phyloP scores from a whole-genome alignment of 192 early-diverging fungal species.

The Cladochytrium replicatum region DNA sequence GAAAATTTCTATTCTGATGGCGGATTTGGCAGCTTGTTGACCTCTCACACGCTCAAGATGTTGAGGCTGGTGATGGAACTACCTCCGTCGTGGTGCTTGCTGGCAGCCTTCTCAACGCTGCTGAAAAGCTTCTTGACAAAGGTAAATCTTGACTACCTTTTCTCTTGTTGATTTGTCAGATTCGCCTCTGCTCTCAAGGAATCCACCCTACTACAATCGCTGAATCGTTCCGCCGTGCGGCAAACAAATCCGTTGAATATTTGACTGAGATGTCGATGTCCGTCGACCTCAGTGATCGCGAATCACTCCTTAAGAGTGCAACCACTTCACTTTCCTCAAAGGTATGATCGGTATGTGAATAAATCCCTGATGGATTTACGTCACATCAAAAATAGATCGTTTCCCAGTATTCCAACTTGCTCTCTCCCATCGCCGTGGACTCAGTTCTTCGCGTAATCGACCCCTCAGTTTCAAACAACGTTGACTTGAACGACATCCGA shows the following conservation, averaged over 20 bases:
- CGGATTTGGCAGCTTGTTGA: conserved; percentile 97
- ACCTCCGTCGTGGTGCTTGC: conserved; percentile 96
- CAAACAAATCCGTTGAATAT: conserved; percentile 76
- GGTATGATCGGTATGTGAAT: conserved; percentile 19
- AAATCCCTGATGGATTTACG: neutral
- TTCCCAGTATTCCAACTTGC: conserved; percentile 89
- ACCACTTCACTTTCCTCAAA: conserved; percentile 96
- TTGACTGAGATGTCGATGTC: conserved; percentile 84
- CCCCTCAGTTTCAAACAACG: conserved; percentile 67
- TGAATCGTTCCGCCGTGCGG: conserved; percentile 87
- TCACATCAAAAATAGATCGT: conserved; percentile 79
- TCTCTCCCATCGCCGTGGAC: conserved; percentile 96
- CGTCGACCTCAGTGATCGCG: conserved; percentile 79
- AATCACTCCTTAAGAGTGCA: conserved; percentile 85
- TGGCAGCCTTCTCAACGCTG: conserved; percentile 76
- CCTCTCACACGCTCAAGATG: conserved; percentile 95
- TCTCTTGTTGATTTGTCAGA: no score
- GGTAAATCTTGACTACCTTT: no score
- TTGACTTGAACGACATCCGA: conserved; percentile 91
- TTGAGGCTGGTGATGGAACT: conserved; percentile 98
- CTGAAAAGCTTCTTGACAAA: conserved; percentile 87
- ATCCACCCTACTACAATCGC: conserved; percentile 99
- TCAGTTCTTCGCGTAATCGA: conserved; percentile 91
- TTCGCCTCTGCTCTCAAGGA: conserved; percentile 26
- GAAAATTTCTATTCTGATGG: no score